Evolutionary conservation across 805 yeast genomes (phyloP), one percentile per base, ranked within the genome.

Genomic region (Yarrowia phangngaensis): DNA sequence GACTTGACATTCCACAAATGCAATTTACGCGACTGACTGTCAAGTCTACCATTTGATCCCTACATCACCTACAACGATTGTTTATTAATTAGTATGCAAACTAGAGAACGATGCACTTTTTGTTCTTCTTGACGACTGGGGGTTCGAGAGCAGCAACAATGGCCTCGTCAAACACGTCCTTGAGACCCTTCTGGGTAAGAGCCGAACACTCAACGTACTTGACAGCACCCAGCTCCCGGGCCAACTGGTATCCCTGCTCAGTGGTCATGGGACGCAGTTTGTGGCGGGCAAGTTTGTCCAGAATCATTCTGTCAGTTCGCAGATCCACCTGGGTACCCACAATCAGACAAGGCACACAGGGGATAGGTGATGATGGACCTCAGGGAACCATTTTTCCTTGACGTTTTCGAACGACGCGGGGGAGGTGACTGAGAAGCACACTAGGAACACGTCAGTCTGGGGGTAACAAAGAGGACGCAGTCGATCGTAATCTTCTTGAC

Each of bases 401-500:
- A 92, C 97, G 70, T 90, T 90, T 69, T 92, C 97, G 67, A 90
- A 92, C 15, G 95, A 82, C 27, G 98, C 94, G 24, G 97, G 98
- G 11, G 95, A 88, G 57, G 94, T 89, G 53, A 92, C 96, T 27
- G 95, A 83, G 70, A 92, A 90, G 70, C 98, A 92, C 52, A 90
- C 95, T 58, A 90, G 73, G 64, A 90, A 90, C 35, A 90, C 96
- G 67, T 90, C 98, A 4, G 98, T 92, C 49, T 95, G 92, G 13
- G 98, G 97, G 68, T 90, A 90, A 51, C 95, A 83, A 60, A 92
- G 76, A 7, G 98, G 98, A 70, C 98, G 84, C 64, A 90, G 73
- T 64, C 98, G 79, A 71, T 90, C 98, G 68, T 92, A 90, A 73
- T 90, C 98, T 76, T 90, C 98, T 73, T 90, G 98, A 46, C 98